Percentiles rank a stretch among this genome's conserved stretches.
Conservation (phyloP, 1,284 basidiomycete species). For the Albatrellus sp. region DNA sequence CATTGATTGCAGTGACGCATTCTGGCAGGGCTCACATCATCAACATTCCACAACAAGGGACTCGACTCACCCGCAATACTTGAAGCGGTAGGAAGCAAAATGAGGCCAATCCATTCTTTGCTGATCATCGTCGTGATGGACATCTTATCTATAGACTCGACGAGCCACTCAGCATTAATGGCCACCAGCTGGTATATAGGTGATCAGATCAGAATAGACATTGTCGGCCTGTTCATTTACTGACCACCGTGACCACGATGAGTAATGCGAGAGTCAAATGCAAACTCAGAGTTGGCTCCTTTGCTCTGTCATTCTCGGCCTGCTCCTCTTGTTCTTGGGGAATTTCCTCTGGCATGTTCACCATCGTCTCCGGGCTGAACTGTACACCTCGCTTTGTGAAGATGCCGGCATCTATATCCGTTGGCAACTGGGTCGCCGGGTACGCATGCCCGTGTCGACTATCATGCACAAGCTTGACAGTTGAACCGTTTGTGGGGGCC, state of each 20-base stretch:
- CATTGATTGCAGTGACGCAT: constrained; percentile 71
- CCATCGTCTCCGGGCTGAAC: constrained; percentile 4
- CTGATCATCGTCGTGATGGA: constrained; percentile 38
- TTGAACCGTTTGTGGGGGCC: constrained; percentile 12
- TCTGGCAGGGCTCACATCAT: constrained; percentile 19
- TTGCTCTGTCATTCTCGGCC: constrained; percentile 10
- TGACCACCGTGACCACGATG: constrained; percentile 50
- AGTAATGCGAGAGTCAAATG: constrained; percentile 45
- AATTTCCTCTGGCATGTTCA: neutral
- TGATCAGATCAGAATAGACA: neutral
- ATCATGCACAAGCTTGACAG: constrained; percentile 19
- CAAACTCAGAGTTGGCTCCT: constrained; percentile 46
- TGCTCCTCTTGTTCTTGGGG: constrained; percentile 11
- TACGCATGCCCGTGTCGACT: constrained; percentile 9
- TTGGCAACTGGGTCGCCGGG: constrained; percentile 7
- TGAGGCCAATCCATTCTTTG: constrained; percentile 75
- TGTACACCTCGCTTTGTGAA: constrained; percentile 7
- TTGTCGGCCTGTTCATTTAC: constrained; percentile 15
- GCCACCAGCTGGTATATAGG: constrained; percentile 37
- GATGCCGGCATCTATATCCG: constrained; percentile 6
- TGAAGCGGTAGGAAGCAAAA: constrained; percentile 78
- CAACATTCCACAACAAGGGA: neutral
- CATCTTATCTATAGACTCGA: constrained; percentile 64
- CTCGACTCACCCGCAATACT: constrained; percentile 52
- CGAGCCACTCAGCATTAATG: constrained; percentile 73